Conservation (phyloP, 805 yeast species). For the Wickerhamiella hasegawae region DNA sequence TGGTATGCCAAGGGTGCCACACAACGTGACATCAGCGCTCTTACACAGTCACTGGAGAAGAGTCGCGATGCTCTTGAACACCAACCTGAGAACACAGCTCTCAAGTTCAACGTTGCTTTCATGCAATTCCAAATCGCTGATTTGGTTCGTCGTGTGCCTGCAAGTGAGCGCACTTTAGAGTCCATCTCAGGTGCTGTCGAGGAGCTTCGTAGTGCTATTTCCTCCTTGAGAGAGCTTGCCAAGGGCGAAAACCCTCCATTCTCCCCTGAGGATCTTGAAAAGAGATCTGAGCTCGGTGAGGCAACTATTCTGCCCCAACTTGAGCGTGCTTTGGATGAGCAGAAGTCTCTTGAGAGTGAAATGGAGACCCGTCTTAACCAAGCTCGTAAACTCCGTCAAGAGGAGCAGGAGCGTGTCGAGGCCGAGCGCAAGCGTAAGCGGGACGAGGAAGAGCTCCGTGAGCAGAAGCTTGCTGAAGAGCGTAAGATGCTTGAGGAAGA, state of each 20-base stretch:
- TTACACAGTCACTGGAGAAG: conserved; percentile 45
- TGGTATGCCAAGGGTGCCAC: conserved; percentile 68
- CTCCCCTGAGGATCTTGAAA: conserved; percentile 61
- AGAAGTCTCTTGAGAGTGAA: conserved; percentile 44
- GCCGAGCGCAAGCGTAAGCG: conserved; percentile 19
- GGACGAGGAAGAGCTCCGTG: conserved; percentile 17
- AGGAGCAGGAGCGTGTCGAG: conserved; percentile 31
- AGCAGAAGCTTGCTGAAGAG: conserved; percentile 20
- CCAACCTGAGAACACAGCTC: conserved; percentile 28
- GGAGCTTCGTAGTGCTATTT: conserved; percentile 49
- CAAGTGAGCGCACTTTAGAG: conserved; percentile 41
- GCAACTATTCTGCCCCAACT: conserved; percentile 59
- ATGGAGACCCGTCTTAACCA: conserved; percentile 48
- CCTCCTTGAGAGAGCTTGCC: conserved; percentile 40
- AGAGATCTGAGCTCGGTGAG: conserved; percentile 75
- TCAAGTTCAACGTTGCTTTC: conserved; percentile 68
- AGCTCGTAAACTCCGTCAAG: conserved; percentile 52
- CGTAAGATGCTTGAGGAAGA: conserved; percentile 19
- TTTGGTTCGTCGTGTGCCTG: conserved; percentile 44
- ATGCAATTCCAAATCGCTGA: conserved; percentile 81
- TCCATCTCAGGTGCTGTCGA: conserved; percentile 41
- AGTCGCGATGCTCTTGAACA: conserved; percentile 39
- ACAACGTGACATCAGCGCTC: conserved; percentile 48
- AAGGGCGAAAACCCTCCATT: conserved; percentile 53
- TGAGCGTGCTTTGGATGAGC: conserved; percentile 54